Conservation (phyloP, 345 rosid species). For the Mallotus nudiflorus region DNA sequence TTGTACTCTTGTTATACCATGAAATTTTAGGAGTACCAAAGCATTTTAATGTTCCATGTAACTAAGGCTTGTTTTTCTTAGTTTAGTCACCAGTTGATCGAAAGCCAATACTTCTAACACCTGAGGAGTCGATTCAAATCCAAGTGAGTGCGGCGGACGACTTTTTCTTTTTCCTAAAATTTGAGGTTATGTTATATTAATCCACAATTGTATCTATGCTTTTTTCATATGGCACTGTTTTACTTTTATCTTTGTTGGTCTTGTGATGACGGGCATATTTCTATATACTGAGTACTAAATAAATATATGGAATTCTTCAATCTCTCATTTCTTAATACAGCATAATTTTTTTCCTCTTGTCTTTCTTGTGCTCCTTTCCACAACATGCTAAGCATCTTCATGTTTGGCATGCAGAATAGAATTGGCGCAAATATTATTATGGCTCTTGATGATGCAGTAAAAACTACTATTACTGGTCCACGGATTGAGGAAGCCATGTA, state of each 20-base stretch:
- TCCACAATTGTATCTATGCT: background rate
- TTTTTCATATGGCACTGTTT: background rate
- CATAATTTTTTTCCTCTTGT: background rate
- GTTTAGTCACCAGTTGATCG: slow-evolving; percentile 81
- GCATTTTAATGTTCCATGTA: slow-evolving; percentile 16
- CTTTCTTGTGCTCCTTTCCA: no score
- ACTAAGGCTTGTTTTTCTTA: slow-evolving; percentile 30
- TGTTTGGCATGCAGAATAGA: slow-evolving; percentile 51
- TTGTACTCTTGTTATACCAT: slow-evolving; percentile 4
- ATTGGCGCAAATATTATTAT: slow-evolving; percentile 88
- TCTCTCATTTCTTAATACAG: background rate
- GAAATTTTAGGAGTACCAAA: background rate
- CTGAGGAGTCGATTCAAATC: slow-evolving; percentile 84
- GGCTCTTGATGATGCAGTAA: slow-evolving; percentile 92
- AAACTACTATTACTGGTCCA: slow-evolving; percentile 76
- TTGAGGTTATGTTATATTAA: background rate
- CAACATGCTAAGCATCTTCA: background rate
- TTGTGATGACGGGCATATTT: background rate
- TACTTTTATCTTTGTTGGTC: background rate
- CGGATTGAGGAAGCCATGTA: slow-evolving; percentile 84
- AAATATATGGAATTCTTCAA: background rate
- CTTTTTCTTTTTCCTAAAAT: background rate
- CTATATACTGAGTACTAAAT: background rate
- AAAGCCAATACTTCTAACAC: slow-evolving; percentile 80
- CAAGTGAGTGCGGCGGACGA: slow-evolving; percentile 43